A percentile compares a stretch with the other conserved stretches of the same genome.
Conservation (phyloP, 2,329 filamentous ascomycete species). For the Cladosporium halotolerans region DNA sequence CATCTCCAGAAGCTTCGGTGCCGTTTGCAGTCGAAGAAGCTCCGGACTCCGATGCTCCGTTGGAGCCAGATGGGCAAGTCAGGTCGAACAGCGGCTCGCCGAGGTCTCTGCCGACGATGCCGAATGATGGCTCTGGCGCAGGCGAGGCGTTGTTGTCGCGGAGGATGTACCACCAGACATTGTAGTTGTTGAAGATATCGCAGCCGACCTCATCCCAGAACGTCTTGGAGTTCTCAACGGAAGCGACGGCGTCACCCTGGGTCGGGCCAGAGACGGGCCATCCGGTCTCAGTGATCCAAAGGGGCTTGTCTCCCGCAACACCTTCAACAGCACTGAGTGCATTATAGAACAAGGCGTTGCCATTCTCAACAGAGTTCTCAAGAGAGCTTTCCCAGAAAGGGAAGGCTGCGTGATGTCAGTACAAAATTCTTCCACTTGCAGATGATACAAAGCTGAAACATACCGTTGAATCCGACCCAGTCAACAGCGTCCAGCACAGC, state of each 20-base stretch:
- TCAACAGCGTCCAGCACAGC: conserved; percentile 64
- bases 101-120: conserved; percentile 55
- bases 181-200: conserved; percentile 53
- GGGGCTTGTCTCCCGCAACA: conserved; percentile 58
- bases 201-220: conserved; percentile 79
- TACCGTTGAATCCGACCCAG: conserved; percentile 74
- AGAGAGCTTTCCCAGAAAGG: conserved; percentile 72
- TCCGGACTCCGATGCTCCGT: conserved; percentile 3
- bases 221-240: conserved; percentile 61
- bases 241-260: conserved; percentile 58
- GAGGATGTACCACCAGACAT: conserved; percentile 71
- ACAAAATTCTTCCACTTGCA: no score
- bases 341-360: conserved; percentile 60
- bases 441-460: no score
- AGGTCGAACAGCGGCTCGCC: conserved; percentile 57
- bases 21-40: neutral
- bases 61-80: conserved; percentile 43
- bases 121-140: conserved; percentile 63
- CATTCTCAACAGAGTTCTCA: conserved; percentile 59
- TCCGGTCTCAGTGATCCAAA: conserved; percentile 87
- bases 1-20: no score
- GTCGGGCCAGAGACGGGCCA: conserved; percentile 69
- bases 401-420: conserved; percentile 40
- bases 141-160: conserved; percentile 48
- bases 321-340: conserved; percentile 56